Percentiles rank a stretch among this genome's conserved stretches.
These are phyloP conservation scores for Crithidia acanthocephali DNA, from an alignment of 208 protist species.

Conservation along the genomic window DNA sequence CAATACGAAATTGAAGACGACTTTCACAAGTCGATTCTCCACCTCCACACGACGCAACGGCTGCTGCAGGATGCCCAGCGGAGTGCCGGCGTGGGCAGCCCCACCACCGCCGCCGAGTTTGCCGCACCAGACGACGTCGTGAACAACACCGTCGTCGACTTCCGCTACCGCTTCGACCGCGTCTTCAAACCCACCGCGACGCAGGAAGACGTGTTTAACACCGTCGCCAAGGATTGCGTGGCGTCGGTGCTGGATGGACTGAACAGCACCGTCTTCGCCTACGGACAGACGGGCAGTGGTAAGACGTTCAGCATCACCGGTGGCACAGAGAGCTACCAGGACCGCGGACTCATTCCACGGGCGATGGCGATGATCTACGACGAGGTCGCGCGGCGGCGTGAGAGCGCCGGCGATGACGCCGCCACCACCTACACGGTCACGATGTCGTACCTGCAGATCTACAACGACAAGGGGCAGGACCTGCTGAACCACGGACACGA, in stretches of 20 bases:
- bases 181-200: conserved; percentile 75
- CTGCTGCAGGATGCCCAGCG: conserved; percentile 36
- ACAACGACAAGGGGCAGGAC: conserved; percentile 93
- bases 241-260: conserved; percentile 75
- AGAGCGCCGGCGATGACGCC: conserved; percentile 25
- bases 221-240: conserved; percentile 85
- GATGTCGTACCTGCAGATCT: conserved; percentile 91
- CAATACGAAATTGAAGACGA: conserved; percentile 33
- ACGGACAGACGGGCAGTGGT: conserved; percentile 91
- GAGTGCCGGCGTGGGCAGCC: not conserved
- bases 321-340: conserved; percentile 86
- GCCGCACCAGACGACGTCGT: conserved; percentile 49
- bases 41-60: conserved; percentile 28
- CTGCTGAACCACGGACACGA: conserved; percentile 90
- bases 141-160: conserved; percentile 78
- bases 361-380: conserved; percentile 85
- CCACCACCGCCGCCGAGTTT: not conserved
- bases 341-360: conserved; percentile 90
- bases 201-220: conserved; percentile 87
- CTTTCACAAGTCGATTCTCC: conserved; percentile 27
- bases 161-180: conserved; percentile 75
- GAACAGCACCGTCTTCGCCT: conserved; percentile 93
- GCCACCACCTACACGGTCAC: conserved; percentile 46
- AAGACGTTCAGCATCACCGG: conserved; percentile 93
- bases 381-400: conserved; percentile 43